Percentiles rank a stretch among this genome's conserved stretches.
phyloP scores from a whole-genome alignment of 495 filamentous ascomycete species.

The Daldinia childiae region DNA sequence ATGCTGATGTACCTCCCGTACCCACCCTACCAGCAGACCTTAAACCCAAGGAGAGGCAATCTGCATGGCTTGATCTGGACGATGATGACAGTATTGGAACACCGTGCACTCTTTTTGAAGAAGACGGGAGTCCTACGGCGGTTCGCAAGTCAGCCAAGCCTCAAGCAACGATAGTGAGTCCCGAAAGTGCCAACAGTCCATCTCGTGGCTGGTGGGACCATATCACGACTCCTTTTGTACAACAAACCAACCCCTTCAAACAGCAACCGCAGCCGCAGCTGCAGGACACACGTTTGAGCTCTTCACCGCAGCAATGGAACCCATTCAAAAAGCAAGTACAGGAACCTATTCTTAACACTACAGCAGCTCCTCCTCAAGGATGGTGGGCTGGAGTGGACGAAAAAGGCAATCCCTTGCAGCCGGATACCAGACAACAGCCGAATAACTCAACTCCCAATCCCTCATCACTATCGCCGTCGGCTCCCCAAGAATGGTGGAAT shows the following conservation, averaged over 20 bases:
- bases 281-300: constrained; percentile 33
- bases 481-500: constrained; percentile 51
- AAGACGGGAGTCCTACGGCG: constrained; percentile 53
- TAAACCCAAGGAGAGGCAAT: constrained; percentile 31
- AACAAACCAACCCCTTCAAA: constrained; percentile 52
- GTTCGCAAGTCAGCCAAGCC: constrained; percentile 47
- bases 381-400: constrained; percentile 51
- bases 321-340: constrained; percentile 29
- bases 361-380: constrained; percentile 28
- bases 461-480: neutral
- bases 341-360: constrained; percentile 3
- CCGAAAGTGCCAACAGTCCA: constrained; percentile 59
- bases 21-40: constrained; percentile 67
- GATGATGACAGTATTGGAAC: constrained; percentile 44
- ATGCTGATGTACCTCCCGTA: constrained; percentile 64
- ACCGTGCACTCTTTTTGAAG: constrained; percentile 59
- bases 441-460: constrained; percentile 4
- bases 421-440: neutral
- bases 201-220: constrained; percentile 92
- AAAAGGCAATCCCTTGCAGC: constrained; percentile 41
- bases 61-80: constrained; percentile 18
- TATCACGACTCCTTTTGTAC: constrained; percentile 76
- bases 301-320: constrained; percentile 30
- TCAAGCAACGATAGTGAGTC: constrained; percentile 41
- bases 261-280: constrained; percentile 26